Base-by-base conservation (phyloP, 345 rosid species). In the Nasturtium officinale region DNA sequence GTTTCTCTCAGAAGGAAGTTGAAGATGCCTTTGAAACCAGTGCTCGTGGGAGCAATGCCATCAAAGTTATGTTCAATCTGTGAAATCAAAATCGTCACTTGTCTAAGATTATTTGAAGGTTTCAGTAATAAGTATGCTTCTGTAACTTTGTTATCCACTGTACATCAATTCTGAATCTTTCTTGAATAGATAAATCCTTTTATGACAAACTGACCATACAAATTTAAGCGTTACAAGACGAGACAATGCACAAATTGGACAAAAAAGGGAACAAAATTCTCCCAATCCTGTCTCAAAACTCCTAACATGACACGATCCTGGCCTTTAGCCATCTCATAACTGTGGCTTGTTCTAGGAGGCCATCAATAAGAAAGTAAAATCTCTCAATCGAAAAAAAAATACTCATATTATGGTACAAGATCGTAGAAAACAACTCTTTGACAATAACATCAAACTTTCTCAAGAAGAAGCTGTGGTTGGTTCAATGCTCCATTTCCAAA, bases 1-100 rank as follows among this genome's bases (percentile, higher is more conserved):
- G 90, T 46, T 91, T 90, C 85, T 85, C 96, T 6, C 98, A 88
- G 75, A 81, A 83, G 81, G 96, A 84, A 65, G 84, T 91, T n/a
- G 98, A 91, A 81, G 85, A 84, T 33, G 96, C 90, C 17, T 95
- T 91, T 35, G 91, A 90, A 72, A 91, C 96, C 50, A 95, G 96
- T 72, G 94, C 94, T 43, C 78, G 83, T 4, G 98, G 99, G 25
- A 89, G 97, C 3, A 70, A 81, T 45, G 92, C 98, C 67, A 90
- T 95, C 51, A 91, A 91, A 77, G 94, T 95, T 71, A 91, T 95
- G 98, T 88, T 95, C 71, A 91, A 91, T 64, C 89, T 95, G 28
- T 86, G 65, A 81, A 28, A 48, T 23, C 30, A 11, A 10, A 3
- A 29, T 1, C 40, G 18, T 25, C 1, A 3, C 60, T 35, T 33